These are phyloP conservation scores for Westerdykella aurantiaca DNA, from an alignment of 2,329 filamentous ascomycete genomes.

Conservation along the genomic window DNA sequence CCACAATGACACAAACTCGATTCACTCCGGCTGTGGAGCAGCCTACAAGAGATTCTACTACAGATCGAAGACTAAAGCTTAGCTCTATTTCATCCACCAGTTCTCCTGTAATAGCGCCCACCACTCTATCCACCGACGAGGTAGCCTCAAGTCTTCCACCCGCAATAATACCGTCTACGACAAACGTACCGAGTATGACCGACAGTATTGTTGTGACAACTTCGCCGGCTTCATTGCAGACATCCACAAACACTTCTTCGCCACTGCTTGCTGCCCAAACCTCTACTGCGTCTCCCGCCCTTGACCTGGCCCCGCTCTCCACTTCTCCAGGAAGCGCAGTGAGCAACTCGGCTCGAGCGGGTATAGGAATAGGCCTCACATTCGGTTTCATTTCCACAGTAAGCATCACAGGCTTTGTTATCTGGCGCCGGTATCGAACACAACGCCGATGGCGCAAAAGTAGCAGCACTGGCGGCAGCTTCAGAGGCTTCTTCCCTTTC, in stretches of 20 bases:
- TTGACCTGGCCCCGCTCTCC: slow-evolving; percentile 11
- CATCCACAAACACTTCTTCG: neutral
- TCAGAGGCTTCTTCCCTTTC: slow-evolving; percentile 5
- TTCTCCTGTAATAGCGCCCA: too few species aligned
- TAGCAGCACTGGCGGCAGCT: neutral
- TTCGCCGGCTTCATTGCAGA: too few species aligned
- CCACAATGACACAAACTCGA: too few species aligned
- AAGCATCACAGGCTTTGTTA: slow-evolving; percentile 8
- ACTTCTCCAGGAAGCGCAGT: slow-evolving; percentile 5
- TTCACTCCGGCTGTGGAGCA: too few species aligned
- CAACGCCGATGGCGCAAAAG: neutral
- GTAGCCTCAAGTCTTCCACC: too few species aligned
- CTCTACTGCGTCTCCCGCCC: neutral
- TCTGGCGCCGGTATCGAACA: slow-evolving; percentile 12
- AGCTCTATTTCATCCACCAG: too few species aligned
- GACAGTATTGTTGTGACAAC: slow-evolving; percentile 5
- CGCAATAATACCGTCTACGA: neutral
- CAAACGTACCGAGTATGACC: slow-evolving; percentile 6
- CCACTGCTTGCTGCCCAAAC: neutral
- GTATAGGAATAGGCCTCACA: slow-evolving; percentile 15
- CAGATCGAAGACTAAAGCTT: too few species aligned
- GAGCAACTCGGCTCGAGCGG: slow-evolving; percentile 9
- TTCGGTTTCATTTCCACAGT: slow-evolving; percentile 11
- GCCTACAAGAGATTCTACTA: too few species aligned
- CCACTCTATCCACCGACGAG: too few species aligned